Evolutionary conservation across 345 rosid genomes (phyloP).

Genomic region (Bruguiera parviflora): DNA sequence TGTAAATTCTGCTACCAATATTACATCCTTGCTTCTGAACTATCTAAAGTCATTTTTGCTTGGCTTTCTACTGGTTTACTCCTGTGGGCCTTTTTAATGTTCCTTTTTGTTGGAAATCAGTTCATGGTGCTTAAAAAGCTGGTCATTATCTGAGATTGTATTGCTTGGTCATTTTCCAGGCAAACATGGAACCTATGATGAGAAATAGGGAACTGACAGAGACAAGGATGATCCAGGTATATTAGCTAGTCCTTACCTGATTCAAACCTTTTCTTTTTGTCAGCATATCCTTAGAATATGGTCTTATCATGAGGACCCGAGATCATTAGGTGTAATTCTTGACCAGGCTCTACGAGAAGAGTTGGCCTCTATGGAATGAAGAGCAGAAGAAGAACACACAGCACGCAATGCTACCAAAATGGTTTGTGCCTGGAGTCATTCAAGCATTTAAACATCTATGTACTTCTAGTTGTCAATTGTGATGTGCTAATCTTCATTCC

Average conservation of each 20-base stretch:
- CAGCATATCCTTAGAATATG: constrained; percentile 4
- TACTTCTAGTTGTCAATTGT: constrained; percentile 6
- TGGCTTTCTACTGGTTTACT: no score
- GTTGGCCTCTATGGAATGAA: constrained; percentile 82
- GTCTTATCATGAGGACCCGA: constrained; percentile 12
- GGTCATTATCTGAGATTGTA: constrained; percentile 1
- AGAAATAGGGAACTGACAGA: constrained; percentile 95
- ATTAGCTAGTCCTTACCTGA: constrained; percentile 16
- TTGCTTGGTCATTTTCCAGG: constrained; percentile 40
- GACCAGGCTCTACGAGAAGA: constrained; percentile 91
- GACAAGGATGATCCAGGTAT: constrained; percentile 99
- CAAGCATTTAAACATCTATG: constrained; percentile 12
- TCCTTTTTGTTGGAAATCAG: background rate
- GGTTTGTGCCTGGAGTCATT: constrained; percentile 41
- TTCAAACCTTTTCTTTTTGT: background rate
- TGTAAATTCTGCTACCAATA: background rate
- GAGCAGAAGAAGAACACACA: constrained; percentile 92
- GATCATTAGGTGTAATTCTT: constrained; percentile 24
- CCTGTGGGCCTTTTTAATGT: background rate
- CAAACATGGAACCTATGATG: constrained; percentile 90
- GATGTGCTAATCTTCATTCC: constrained; percentile 14
- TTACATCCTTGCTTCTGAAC: background rate
- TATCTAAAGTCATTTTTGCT: background rate
- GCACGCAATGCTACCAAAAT: constrained; percentile 92
- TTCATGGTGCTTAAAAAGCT: background rate